phyloP scores from a whole-genome alignment of 441 rosid genomes.

The Gossypium trilobum region DNA sequence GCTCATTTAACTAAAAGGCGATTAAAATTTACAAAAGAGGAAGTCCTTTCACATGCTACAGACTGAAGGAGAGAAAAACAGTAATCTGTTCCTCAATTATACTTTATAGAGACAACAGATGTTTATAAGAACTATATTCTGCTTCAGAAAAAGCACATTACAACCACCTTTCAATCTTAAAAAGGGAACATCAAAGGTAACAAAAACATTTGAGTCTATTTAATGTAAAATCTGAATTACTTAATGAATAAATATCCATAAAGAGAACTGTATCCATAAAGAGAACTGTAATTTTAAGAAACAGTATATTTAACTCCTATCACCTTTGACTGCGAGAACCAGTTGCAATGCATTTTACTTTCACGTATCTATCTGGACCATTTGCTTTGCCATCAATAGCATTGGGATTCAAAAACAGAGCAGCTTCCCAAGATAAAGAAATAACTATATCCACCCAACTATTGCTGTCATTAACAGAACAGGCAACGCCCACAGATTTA shows the following conservation, averaged over 20 bases:
- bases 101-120: neutral
- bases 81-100: neutral
- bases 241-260: neutral
- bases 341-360: conserved; percentile 89
- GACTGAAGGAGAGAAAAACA: neutral
- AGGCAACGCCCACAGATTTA: conserved; percentile 36
- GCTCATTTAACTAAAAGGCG: neutral
- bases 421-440: conserved; percentile 85
- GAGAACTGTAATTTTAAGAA: neutral
- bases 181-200: conserved; percentile 1
- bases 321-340: conserved; percentile 72
- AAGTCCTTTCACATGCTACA: neutral
- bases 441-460: conserved; percentile 68
- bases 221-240: neutral
- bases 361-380: conserved; percentile 56
- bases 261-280: neutral
- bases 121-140: conserved; percentile 2
- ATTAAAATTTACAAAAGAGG: neutral
- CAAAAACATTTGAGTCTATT: conserved; percentile 11
- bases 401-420: conserved; percentile 59
- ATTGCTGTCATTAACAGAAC: conserved; percentile 32
- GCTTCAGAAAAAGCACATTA: neutral
- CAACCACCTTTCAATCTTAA: neutral
- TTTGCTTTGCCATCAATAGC: conserved; percentile 48
- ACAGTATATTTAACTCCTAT: neutral